Base-by-base conservation (phyloP, 108 stramenopile species). In the Stephanodiscus triporus region DNA sequence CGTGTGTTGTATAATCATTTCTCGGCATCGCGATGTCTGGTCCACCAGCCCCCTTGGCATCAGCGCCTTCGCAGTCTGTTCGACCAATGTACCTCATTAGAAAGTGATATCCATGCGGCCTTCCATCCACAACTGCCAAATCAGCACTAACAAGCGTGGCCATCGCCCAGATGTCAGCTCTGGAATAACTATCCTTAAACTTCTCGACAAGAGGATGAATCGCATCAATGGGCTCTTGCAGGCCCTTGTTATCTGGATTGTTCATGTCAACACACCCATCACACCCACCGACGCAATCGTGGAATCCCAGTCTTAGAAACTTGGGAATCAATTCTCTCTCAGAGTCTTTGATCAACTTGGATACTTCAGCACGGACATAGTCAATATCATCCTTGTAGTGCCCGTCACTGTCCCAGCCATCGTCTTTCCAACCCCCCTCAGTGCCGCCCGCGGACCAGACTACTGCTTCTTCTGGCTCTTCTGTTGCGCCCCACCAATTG, bases 91-190 rank as follows among this genome's bases (percentile, higher is more conserved):
- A 80, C 47, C 45, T 50, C 56, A 87, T 76, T 32, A 54, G 45
- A 36, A 84, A 82, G 13, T 24, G 9, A 2, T 82, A 63, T 13
- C 59, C 77, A 23, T 48, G 26, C 3, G 80, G 63, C 40, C 49
- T 13, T 13, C 75, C 66, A 27, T 80, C 34, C 22, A 69, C 36
- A 11, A 69, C 68, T 11, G 81, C 64, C n/a, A 68, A 55, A 53
- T 85, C 86, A 11, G 84, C 78, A 16, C 75, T 84, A 4, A 80
- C 68, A 19, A 89, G 32, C 11, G 78, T 79, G 43, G 78, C 73
- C 29, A 85, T 51, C 50, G 78, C 75, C 88, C 88, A 86, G 65
- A 89, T 75, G 40, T 89, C 88, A 9, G 84, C 83, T 14, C 84
- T 73, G 16, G 84, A 83, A 24, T 66, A 54, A n/a, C 36, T 53